A percentile compares a stretch with the other conserved stretches of the same genome.
phyloP scores from a whole-genome alignment of 805 yeast species.

The Saccharomycopsis microspora region DNA sequence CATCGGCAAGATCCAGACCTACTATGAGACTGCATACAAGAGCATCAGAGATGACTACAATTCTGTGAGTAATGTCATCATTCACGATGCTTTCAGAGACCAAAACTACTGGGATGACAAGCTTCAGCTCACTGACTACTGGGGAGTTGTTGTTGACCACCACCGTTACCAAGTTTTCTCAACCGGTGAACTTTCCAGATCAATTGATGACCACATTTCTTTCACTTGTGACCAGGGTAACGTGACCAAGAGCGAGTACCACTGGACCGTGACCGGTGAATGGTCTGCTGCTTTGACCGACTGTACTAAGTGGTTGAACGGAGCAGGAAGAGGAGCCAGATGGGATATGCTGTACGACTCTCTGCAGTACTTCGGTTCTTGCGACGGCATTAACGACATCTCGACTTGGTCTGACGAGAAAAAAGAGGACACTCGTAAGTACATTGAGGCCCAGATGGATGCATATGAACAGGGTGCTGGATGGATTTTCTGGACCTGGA shows the following conservation, averaged over 20 bases:
- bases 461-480: constrained; percentile 40
- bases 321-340: constrained; percentile 57
- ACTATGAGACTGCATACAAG: constrained; percentile 51
- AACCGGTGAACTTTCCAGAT: constrained; percentile 43
- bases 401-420: constrained; percentile 32
- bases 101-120: constrained; percentile 45
- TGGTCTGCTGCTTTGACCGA: constrained; percentile 66
- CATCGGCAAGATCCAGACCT: constrained; percentile 42
- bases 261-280: constrained; percentile 53
- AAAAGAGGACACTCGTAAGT: constrained; percentile 35
- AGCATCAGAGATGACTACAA: constrained; percentile 42
- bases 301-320: constrained; percentile 60
- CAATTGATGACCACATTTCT: constrained; percentile 50
- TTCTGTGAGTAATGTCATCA: constrained; percentile 43
- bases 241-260: constrained; percentile 32
- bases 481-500: constrained; percentile 64
- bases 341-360: constrained; percentile 37
- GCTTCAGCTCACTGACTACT: constrained; percentile 29
- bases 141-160: constrained; percentile 67
- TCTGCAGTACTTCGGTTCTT: constrained; percentile 18
- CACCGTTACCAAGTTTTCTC: constrained; percentile 87
- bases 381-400: constrained; percentile 29
- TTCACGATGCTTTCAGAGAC: constrained; percentile 56
- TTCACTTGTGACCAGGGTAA: constrained; percentile 42
- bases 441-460: constrained; percentile 51